Evolutionary conservation across 768 basidiomycete genomes (phyloP), one percentile per base, ranked within the genome.

Genomic region (Mycena capillaripes): DNA sequence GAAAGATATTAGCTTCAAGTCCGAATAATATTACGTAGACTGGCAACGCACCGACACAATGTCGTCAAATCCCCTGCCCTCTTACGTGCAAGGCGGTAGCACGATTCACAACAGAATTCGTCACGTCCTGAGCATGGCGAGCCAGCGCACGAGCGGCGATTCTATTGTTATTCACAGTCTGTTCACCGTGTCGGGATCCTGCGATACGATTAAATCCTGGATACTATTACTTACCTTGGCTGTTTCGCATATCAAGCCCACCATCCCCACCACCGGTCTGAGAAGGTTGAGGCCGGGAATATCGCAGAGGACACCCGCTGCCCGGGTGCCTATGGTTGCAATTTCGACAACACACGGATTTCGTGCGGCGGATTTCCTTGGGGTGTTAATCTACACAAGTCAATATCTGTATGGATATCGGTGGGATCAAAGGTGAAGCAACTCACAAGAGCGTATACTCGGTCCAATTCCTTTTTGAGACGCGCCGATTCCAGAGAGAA

Each of bases 231-330:
- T 21, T 29, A 34, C 55, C 55, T 66, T 66, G 21, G 55, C 65
- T 3, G 55, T 66, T 6, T 66, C 65, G 23, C 55, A 66, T 23
- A 66, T 66, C 30, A 66, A 34, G 12, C 6, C 53, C 30, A 27
- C 42, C 32, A 66, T 23, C 2, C 21, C 55, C 5, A 57, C 30
- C 6, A 11, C 42, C 1, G 55, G 55, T 42, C 48, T 57, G 29
- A 32, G 14, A 3, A 66, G 23, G 27, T 25, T 46, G n/a, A 66
- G 30, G 5, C 29, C 53, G 17, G 55, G 65, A 11, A 63, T 50
- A 1, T 63, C 62, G 50, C 30, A 50, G 21, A 63, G 36, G 30
- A 48, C 48, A 14, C 34, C 52, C 19, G 59, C 59, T 30, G 17
- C 59, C 14, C 59, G 58, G 12, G 58, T 29, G 21, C 38, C 17